phyloP scores from a whole-genome alignment of 2,329 filamentous ascomycete species.

The Monosporascus cannonballus region DNA sequence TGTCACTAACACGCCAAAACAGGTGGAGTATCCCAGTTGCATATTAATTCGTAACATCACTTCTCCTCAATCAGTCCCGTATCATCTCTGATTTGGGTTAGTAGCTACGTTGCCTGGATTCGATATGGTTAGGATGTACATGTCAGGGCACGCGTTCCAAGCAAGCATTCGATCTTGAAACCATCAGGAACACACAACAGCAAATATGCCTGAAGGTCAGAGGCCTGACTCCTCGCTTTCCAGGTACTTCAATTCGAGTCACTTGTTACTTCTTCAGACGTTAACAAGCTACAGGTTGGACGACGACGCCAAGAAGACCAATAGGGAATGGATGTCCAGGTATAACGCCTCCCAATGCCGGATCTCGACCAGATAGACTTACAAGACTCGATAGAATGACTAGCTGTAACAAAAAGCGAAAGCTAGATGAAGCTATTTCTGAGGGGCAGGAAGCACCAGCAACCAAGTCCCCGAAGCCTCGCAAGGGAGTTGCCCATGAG shows the following conservation, averaged over 20 bases:
- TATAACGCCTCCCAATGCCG: background rate
- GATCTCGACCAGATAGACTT: background rate
- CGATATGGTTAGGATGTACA: too few species aligned
- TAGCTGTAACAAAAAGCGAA: background rate
- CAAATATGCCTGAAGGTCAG: too few species aligned
- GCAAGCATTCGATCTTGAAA: too few species aligned
- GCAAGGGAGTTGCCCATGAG: background rate
- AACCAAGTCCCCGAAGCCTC: background rate
- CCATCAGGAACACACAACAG: too few species aligned
- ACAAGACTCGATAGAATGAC: background rate
- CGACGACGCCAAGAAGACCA: background rate
- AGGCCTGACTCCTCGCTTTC: background rate
- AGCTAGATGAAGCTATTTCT: background rate
- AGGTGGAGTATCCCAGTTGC: too few species aligned
- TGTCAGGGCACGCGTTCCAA: too few species aligned
- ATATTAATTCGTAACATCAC: too few species aligned
- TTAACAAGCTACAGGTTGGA: background rate
- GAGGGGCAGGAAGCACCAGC: background rate
- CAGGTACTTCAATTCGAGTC: background rate
- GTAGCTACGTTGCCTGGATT: too few species aligned
- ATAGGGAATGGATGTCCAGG: background rate
- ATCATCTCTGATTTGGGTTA: too few species aligned
- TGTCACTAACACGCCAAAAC: too few species aligned
- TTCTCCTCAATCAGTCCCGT: too few species aligned
- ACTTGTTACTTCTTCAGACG: background rate